Percentiles rank a stretch among this genome's conserved stretches.
Conservation (phyloP, 305 asterid genomes). For the Vinca major region DNA sequence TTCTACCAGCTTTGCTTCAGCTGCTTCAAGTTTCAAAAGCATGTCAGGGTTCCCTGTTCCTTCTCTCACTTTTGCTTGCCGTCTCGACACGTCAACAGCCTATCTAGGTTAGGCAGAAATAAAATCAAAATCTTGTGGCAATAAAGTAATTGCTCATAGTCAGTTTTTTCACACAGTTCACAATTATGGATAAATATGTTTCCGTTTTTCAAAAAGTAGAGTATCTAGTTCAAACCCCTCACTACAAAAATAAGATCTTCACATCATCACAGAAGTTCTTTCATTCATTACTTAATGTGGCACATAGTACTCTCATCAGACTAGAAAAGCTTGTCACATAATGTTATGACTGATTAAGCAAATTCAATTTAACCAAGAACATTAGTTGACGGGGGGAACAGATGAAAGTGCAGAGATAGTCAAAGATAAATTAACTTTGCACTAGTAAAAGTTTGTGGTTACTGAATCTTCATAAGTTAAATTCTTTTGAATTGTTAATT, state of each 20-base stretch:
- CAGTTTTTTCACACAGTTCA: not conserved
- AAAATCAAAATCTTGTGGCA: conserved; percentile 22
- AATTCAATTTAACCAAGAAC: not conserved
- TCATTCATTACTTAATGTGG: not conserved
- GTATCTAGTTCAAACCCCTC: not conserved
- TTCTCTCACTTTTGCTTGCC: conserved; percentile 89
- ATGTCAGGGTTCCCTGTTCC: conserved; percentile 83
- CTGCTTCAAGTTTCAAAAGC: conserved; percentile 81
- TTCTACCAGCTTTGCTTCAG: conserved; percentile 82
- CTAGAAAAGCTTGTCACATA: not conserved
- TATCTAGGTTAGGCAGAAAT: conserved; percentile 55
- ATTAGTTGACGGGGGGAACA: not conserved
- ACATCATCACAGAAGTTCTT: not conserved
- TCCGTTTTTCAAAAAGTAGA: not conserved
- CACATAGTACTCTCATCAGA: not conserved
- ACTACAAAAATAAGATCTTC: not conserved
- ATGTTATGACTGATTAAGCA: not conserved
- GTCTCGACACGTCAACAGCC: conserved; percentile 90
- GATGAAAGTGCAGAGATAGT: not conserved
- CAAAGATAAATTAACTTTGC: not conserved
- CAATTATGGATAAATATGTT: not conserved
- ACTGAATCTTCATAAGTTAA: not conserved
- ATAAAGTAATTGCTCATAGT: not conserved
- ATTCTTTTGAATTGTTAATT: not conserved
- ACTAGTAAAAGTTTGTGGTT: not conserved